Evolutionary conservation across 352 stramenopile genomes (phyloP), one percentile per base, ranked within the genome.

Genomic region (Pythium biforme): DNA sequence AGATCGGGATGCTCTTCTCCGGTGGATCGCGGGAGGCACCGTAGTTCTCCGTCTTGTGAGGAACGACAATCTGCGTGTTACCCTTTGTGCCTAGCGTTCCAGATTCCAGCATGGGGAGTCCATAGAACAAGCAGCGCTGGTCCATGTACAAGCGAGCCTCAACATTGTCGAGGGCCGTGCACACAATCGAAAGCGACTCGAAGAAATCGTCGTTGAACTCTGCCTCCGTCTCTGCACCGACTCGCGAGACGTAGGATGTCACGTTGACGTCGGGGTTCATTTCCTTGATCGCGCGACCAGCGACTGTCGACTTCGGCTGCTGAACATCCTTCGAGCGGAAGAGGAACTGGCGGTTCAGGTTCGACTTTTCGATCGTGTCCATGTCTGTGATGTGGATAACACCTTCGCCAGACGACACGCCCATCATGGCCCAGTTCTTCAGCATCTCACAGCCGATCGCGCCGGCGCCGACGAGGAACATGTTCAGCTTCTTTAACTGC

Each of bases 391-490:
- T 90, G 59, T 98, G 81, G 49, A 99, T 94, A 10, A 76, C 78
- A 11, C 92, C 66, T 27, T 89, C 83, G 25, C 78, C 83, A 60
- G 82, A 97, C 9, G 88, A 90, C 6, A 99, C 88, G 31, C 97
- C 98, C 96, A 99, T 99, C 70, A 99, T 91, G 1, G 97, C 97
- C 96, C 96, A 99, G 74, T 99, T 99, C 82, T 99, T 99, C 8
- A 99, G 85, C 95, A 99, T 99, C 79, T 99, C 98, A 71, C 98
- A 99, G 4, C 98, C 97, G 68, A 99, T 99, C 4, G 97, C 98
- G 48, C 98, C 98, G 17, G 97, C 97, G 26, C 98, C 98, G 51
- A 99, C 95, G 20, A 99, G 80, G 66, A 99, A 99, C 66, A 99
- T 75, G 50, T 84, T 96, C 60, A 97, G 67, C 49, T 88, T 83